Evolutionary conservation across 2,329 filamentous ascomycete species (phyloP), one percentile per base, ranked within the genome.

Genomic region (Ophiosphaerella herpotricha): DNA sequence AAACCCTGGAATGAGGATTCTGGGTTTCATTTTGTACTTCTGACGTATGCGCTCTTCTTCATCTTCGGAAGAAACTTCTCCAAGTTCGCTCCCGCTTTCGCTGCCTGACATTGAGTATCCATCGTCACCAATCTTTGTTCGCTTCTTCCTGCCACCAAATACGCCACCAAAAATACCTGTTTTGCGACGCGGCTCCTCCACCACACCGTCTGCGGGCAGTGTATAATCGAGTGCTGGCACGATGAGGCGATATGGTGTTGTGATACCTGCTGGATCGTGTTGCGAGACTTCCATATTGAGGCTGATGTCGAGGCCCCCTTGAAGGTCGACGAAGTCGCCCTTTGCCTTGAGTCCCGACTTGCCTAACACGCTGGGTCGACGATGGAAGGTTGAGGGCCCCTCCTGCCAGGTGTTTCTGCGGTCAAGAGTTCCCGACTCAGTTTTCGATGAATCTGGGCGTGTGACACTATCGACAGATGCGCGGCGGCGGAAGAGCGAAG

Each of bases 251-350:
- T 99, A 99, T 7, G 91, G 90, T 43, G 85, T 84, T 0, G 94
- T 99, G 57, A 90, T 91, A 12, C 94, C 95, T 0, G 89, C 82
- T 0, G 94, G 93, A 63, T 99, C 91, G 55, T 85, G 85, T 38
- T 89, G 83, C 63, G 88, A 91, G 54, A 97, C 85, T 75, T 99
- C 94, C 55, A 96, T 85, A 63, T 97, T 96, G 37, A 99, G 75
- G 43, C 85, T 89, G 32, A 99, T 87, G 58, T 97, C 91, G 8
- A 99, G 78, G 0, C 91, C 91, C 26, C 88, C 88, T 67, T 94
- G 85, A 0, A 97, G 79, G 66, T 96, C 85, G 51, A 97, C 78
- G 14, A 58, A 68, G n/a, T 62, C 60, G 33, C 65, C 58, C 23
- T 63, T 57, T 21, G 67, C 67, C 41, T 71, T 67, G 23, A 71